Evolutionary conservation across 176 grass and related monocot species (phyloP).

Genomic region (Typha latifolia): DNA sequence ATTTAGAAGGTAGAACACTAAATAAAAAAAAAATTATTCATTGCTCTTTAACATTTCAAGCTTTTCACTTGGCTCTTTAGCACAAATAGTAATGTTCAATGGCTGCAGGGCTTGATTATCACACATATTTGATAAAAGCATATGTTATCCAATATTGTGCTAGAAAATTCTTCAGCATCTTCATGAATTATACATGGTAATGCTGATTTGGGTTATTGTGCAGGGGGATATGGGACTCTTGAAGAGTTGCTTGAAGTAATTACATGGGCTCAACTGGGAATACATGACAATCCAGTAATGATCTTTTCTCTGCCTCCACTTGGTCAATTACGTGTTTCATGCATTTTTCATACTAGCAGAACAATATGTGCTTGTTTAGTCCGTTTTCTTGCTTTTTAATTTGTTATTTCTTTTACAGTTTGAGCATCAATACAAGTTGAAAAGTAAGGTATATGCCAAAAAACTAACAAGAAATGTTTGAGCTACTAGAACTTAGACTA

Average conservation of each 20-base stretch:
- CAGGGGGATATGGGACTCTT: constrained; percentile 36
- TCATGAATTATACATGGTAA: background rate
- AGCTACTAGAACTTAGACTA: too few species aligned
- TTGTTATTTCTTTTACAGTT: too few species aligned
- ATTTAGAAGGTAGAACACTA: too few species aligned
- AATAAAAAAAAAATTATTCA: too few species aligned
- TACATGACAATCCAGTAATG: constrained; percentile 35
- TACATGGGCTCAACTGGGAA: constrained; percentile 37
- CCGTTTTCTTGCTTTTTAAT: background rate
- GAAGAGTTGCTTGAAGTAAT: constrained; percentile 35
- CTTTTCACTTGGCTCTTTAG: too few species aligned
- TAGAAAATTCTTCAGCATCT: background rate
- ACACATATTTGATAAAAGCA: too few species aligned
- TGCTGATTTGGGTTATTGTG: background rate
- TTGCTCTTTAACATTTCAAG: too few species aligned
- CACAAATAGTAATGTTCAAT: too few species aligned
- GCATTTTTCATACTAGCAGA: background rate
- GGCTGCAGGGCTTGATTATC: too few species aligned
- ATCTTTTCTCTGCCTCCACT: background rate
- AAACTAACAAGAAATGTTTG: too few species aligned
- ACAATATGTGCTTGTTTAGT: background rate
- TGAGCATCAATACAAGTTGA: too few species aligned
- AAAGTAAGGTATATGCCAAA: too few species aligned
- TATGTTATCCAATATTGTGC: background rate
- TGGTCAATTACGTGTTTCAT: background rate